These are phyloP conservation scores for Tricholoma hemisulphureum DNA, from an alignment of 768 basidiomycete species.

Conservation along the genomic window DNA sequence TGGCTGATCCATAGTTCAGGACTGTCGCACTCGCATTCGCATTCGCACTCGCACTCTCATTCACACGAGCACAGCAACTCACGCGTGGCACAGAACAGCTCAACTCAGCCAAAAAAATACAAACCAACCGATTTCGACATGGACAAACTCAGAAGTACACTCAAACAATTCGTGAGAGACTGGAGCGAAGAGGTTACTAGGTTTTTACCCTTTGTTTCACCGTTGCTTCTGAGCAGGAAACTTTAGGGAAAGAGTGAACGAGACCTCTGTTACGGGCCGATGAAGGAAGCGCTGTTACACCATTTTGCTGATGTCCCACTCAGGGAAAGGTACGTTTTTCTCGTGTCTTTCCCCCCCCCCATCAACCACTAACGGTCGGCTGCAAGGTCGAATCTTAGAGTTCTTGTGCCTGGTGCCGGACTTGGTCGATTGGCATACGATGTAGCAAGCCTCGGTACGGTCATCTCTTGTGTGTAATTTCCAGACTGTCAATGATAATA, in stretches of 20 bases:
- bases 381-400: slow-evolving; percentile 55
- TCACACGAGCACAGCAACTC: slow-evolving; percentile 31
- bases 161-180: slow-evolving; percentile 91
- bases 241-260: slow-evolving; percentile 73
- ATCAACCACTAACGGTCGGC: not conserved
- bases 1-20: not conserved
- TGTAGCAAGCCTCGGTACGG: slow-evolving; percentile 72
- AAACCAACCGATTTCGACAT: slow-evolving; percentile 71
- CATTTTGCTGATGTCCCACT: slow-evolving; percentile 58
- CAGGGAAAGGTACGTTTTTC: slow-evolving; percentile 48
- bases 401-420: slow-evolving; percentile 89
- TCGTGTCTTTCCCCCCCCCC: not conserved
- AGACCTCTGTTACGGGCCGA: slow-evolving; percentile 76
- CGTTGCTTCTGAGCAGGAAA: not conserved
- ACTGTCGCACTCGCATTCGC: not conserved
- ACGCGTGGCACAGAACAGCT: slow-evolving; percentile 28
- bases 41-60: slow-evolving; percentile 24
- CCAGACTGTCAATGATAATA: not conserved
- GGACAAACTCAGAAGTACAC: slow-evolving; percentile 88
- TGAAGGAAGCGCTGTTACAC: slow-evolving; percentile 68
- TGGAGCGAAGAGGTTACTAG: slow-evolving; percentile 77
- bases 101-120: slow-evolving; percentile 30
- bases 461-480: not conserved
- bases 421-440: slow-evolving; percentile 88
- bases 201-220: not conserved